A percentile compares a stretch with the other conserved stretches of the same genome.
Conservation (phyloP, 78 protist species). For the Goniomonas avonlea region DNA sequence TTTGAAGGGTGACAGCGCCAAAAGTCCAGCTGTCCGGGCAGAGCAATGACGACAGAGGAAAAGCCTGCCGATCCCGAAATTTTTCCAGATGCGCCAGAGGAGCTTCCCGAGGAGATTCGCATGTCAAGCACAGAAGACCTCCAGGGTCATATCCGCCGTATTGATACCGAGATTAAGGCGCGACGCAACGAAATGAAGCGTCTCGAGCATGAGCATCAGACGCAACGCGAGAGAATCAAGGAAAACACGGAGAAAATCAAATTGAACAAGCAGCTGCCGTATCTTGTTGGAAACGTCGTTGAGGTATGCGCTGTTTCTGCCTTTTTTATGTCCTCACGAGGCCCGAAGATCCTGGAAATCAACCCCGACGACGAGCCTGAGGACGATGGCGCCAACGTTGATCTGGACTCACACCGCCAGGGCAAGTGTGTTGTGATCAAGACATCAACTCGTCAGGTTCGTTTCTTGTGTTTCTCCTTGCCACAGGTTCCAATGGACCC, state of each 20-base stretch:
- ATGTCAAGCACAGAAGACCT: constrained; percentile 33
- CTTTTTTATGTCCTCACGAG: not conserved
- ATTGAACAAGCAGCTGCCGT: constrained; percentile 91
- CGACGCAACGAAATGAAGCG: constrained; percentile 29
- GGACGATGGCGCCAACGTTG: constrained; percentile 52
- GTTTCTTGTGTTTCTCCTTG: not conserved
- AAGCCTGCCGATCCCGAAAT: not conserved
- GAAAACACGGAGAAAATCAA: constrained; percentile 90
- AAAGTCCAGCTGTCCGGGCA: too few relatives aligned
- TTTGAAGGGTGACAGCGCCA: too few relatives aligned
- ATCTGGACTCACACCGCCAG: constrained; percentile 57
- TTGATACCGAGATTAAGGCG: constrained; percentile 55
- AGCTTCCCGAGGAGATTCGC: too few relatives aligned
- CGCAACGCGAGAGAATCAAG: constrained; percentile 63
- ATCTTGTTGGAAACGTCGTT: constrained; percentile 91
- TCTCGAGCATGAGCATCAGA: constrained; percentile 44
- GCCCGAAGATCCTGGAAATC: constrained; percentile 48
- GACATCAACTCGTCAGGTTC: constrained; percentile 81
- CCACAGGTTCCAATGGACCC: too few relatives aligned
- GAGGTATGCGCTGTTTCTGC: constrained; percentile 63
- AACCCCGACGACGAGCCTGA: constrained; percentile 56
- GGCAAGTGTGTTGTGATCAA: constrained; percentile 79
- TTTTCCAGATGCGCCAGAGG: not conserved
- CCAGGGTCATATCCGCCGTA: constrained; percentile 10
- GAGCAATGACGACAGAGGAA: too few relatives aligned